phyloP scores from a whole-genome alignment of 345 rosid genomes.

The Dipteronia dyeriana region DNA sequence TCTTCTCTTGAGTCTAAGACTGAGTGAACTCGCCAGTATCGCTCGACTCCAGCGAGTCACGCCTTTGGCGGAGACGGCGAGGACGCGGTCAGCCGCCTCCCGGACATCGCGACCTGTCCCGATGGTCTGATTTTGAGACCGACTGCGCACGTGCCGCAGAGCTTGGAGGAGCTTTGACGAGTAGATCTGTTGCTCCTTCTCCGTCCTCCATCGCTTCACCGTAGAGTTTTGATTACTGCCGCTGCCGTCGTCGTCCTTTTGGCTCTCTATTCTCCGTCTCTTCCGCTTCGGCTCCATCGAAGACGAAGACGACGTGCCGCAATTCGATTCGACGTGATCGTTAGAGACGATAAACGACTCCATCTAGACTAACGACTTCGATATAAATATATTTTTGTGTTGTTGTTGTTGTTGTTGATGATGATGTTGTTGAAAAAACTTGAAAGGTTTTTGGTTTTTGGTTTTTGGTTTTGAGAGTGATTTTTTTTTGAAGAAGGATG shows the following conservation, averaged over 20 bases:
- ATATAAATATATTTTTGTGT: neutral
- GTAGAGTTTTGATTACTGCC: neutral
- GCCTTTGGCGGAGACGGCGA: conserved; percentile 67
- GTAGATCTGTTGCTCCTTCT: conserved; percentile 63
- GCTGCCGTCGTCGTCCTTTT: neutral
- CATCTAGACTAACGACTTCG: conserved; percentile 13
- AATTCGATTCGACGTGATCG: conserved; percentile 18
- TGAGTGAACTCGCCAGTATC: conserved; percentile 49
- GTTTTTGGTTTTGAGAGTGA: neutral
- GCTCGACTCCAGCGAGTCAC: conserved; percentile 75
- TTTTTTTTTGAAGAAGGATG: neutral
- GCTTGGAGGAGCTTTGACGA: conserved; percentile 65
- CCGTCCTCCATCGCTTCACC: conserved; percentile 62
- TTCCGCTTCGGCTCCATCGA: conserved; percentile 38
- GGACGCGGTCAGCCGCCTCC: conserved; percentile 45
- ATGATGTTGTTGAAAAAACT: neutral
- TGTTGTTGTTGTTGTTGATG: neutral
- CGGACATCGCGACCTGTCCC: conserved; percentile 40
- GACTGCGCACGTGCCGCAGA: conserved; percentile 47
- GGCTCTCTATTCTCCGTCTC: conserved; percentile 42
- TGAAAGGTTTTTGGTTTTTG: neutral
- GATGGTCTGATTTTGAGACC: conserved; percentile 8
- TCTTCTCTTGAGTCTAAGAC: conserved; percentile 40
- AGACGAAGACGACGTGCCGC: conserved; percentile 24
- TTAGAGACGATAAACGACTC: conserved; percentile 28